Conservation (phyloP, 73 alveolate genomes). For the Tetrahymena malaccensis region DNA sequence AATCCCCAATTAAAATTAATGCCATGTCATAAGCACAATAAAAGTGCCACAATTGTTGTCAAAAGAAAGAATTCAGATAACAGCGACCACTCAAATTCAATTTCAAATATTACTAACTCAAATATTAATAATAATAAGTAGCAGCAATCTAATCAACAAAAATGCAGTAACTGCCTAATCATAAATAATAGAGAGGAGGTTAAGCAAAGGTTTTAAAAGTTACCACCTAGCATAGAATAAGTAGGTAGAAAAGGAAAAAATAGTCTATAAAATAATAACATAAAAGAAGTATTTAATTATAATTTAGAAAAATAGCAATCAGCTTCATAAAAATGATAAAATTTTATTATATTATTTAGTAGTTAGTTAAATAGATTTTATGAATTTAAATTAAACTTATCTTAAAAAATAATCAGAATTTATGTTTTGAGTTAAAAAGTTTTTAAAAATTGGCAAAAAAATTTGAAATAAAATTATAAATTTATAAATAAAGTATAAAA, state of each 20-base stretch:
- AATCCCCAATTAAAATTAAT: neutral
- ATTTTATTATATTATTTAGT: no score
- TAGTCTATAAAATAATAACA: neutral
- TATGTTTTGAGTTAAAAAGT: no score
- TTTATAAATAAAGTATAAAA: no score
- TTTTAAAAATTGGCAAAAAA: no score
- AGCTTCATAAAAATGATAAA: neutral
- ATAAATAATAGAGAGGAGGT: neutral
- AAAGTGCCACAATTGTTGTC: neutral
- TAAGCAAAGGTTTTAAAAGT: neutral
- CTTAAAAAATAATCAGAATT: no score
- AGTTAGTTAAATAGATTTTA: no score
- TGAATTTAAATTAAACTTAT: no score
- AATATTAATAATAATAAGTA: neutral
- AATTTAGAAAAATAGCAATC: neutral
- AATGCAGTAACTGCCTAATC: neutral
- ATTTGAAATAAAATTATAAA: no score
- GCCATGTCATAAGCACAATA: neutral
- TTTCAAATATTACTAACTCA: neutral
- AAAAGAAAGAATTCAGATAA: neutral
- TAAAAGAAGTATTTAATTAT: neutral
- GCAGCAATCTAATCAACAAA: neutral
- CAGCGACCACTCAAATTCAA: neutral
- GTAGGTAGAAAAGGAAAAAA: neutral
- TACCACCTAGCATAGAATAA: neutral